A percentile compares a stretch with the other conserved stretches of the same genome.
phyloP scores from a whole-genome alignment of 2,329 filamentous ascomycete species.

The Gremmenia infestans region DNA sequence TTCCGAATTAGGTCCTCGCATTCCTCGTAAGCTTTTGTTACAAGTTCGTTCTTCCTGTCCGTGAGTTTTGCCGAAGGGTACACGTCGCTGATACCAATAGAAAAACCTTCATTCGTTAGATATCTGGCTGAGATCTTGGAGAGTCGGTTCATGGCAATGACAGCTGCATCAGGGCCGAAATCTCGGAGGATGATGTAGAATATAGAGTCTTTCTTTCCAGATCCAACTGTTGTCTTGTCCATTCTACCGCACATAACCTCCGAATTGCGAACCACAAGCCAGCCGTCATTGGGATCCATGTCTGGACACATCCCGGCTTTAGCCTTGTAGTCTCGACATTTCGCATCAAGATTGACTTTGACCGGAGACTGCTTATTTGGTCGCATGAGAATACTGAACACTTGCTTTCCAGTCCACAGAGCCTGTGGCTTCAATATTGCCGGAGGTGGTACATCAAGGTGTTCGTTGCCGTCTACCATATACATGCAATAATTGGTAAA shows the following conservation, averaged over 20 bases:
- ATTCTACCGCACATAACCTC: slow-evolving; percentile 96
- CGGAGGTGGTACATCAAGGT: slow-evolving; percentile 81
- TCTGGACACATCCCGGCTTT: slow-evolving; percentile 54
- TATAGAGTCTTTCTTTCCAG: slow-evolving; percentile 94
- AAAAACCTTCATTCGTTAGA: slow-evolving; percentile 88
- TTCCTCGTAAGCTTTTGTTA: slow-evolving; percentile 71
- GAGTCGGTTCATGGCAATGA: slow-evolving; percentile 87
- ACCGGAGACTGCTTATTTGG: slow-evolving; percentile 82
- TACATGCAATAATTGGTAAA: slow-evolving; percentile 90
- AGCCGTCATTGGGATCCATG: slow-evolving; percentile 82
- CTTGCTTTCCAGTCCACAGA: slow-evolving; percentile 95
- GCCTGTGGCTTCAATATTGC: slow-evolving; percentile 79
- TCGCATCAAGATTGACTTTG: slow-evolving; percentile 86
- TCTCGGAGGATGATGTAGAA: slow-evolving; percentile 97
- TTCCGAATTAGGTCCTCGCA: slow-evolving; percentile 79
- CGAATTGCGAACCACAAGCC: slow-evolving; percentile 90
- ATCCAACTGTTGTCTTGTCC: slow-evolving; percentile 97
- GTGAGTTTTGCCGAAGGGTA: slow-evolving; percentile 72
- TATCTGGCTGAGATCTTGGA: slow-evolving; percentile 86
- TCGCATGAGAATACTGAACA: slow-evolving; percentile 87
- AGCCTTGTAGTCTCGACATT: slow-evolving; percentile 76
- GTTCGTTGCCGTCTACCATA: slow-evolving; percentile 79
- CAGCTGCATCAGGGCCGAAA: slow-evolving; percentile 84
- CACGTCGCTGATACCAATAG: slow-evolving; percentile 92
- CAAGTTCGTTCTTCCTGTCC: slow-evolving; percentile 68